A percentile compares a stretch with the other conserved stretches of the same genome.
phyloP scores from a whole-genome alignment of 306 rosid species.

The barrel medic (Medicago truncatula) region DNA sequence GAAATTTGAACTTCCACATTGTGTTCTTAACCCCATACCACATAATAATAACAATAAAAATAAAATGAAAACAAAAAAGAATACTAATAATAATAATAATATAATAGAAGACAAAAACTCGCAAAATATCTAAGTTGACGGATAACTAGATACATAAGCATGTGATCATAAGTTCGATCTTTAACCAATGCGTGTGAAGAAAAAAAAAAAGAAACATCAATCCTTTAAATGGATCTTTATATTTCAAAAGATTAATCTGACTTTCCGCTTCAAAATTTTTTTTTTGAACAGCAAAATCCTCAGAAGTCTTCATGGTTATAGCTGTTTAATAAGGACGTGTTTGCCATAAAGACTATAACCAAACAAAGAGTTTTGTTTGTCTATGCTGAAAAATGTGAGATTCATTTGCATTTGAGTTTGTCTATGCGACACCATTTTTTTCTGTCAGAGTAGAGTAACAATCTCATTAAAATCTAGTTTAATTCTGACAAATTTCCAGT shows the following conservation, averaged over 20 bases:
- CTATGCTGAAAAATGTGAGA: conserved; percentile 27
- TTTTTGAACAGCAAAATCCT: too few species aligned
- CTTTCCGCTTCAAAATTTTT: too few species aligned
- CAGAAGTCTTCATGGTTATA: neutral
- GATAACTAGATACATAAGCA: too few species aligned
- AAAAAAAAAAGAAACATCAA: too few species aligned
- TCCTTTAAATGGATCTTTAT: too few species aligned
- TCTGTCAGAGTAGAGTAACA: conserved; percentile 3
- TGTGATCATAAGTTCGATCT: too few species aligned
- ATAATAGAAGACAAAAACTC: too few species aligned
- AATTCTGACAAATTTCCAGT: neutral
- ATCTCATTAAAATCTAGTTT: conserved; percentile 22
- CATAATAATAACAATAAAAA: conserved; percentile 27
- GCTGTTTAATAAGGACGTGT: conserved; percentile 5
- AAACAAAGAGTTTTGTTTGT: neutral
- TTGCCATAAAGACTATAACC: conserved; percentile 25
- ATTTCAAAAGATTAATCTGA: too few species aligned
- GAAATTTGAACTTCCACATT: conserved; percentile 27
- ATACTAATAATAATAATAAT: too few species aligned
- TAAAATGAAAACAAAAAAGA: too few species aligned
- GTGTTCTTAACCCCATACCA: conserved; percentile 23
- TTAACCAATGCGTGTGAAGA: too few species aligned
- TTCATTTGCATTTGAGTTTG: conserved; percentile 21
- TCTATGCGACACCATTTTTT: conserved; percentile 3
- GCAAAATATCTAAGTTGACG: too few species aligned